Evolutionary conservation across 2,329 filamentous ascomycete species (phyloP), one percentile per base, ranked within the genome.

Genomic region (Verticillium nonalfalfae): DNA sequence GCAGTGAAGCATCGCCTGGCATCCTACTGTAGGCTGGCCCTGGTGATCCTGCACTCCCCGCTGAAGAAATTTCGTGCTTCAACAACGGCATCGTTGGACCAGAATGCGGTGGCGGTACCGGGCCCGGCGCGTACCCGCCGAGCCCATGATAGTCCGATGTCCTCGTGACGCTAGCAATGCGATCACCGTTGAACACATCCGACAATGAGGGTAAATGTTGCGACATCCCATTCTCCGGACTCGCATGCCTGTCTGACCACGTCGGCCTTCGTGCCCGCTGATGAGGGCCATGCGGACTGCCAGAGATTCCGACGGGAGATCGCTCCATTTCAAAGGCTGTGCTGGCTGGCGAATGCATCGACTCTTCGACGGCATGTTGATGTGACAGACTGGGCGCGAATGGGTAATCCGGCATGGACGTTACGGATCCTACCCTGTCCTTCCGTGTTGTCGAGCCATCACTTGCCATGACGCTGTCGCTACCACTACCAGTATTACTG

Each of bases 1-100:
- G 81, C 11, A 85, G 66, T 1, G 80, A 74, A 0, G 80, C 78
- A 40, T 85, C 83, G 56, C 79, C 77, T 0, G 79, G 76, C 4
- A 78, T 79, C 52, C 81, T 74, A 2, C 78, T 74, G n/a, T 71
- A 70, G 2, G 62, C 60, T 4, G 45, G 33, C 6, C 50, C 38
- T 31, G 70, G 68, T 14, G 72, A 52, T 68, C 74, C 73, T 50
- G 73, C 70, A 56, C 78, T 82, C 36, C 76, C 76, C 15, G 66
- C 72, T 4, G 79, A 81, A 2, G 78, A 79, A 21, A 76, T 74
- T 54, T 83, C 80, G 34, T 80, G 78, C 45, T 73, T 76, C 39
- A 83, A 68, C 2, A 74, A 69, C 1, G 81, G 79, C 21, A 73
- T 61, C 62, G 14, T 50, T 10, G 45, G 10, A 50, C 15, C 18